Base-by-base conservation (phyloP, 306 rosid species). In the Sicyos baderoa region DNA sequence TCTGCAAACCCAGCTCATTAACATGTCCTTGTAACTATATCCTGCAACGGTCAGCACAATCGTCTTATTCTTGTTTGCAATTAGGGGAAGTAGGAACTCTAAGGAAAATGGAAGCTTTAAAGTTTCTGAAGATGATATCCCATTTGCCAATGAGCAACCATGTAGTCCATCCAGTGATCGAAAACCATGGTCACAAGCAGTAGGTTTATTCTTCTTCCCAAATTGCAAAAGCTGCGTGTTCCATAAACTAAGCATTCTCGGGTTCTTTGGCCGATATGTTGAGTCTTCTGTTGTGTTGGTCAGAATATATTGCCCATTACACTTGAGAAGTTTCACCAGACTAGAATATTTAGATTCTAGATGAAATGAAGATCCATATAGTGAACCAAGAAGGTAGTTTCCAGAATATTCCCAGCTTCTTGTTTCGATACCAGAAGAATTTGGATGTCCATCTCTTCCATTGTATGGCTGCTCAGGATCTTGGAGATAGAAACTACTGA, bases 1-100 rank as follows among this genome's bases (percentile, higher is more conserved):
- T 85, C 97, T 78, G 81, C 98, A 93, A 71, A 79, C 86, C 98
- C 98, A 93, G 79, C 90, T 93, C 98, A 93, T 93, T 63, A 93
- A 84, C 97, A 93, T 86, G 75, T 93, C 98, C 86, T 88, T 89
- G 73, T 93, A 93, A 74, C 95, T 93, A 79, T 85, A 83, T 72
- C 98, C 98, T 47, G 96, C 86, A 71, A 87, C 83, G 3, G 97
- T 80, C 19, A 93, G 82, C 60, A 89, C 85, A 74, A 88, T 15
- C 56, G 97, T 88, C 79, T 82, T 89, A 71, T 69, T 89, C 68
- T 78, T 76, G 77, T 89, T 94, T 64, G 94, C 90, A 56, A 77
- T 72, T 12, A 81, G 47, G 54, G 87, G 79, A 54, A 89, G 74
- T 17, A 93, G 91, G 57, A 89, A 78, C 81, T 93, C 96, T 29